A percentile compares a stretch with the other conserved stretches of the same genome.
Evolutionary conservation across 1,284 basidiomycete genomes (phyloP).

Genomic region (Trichosporon asahii): DNA sequence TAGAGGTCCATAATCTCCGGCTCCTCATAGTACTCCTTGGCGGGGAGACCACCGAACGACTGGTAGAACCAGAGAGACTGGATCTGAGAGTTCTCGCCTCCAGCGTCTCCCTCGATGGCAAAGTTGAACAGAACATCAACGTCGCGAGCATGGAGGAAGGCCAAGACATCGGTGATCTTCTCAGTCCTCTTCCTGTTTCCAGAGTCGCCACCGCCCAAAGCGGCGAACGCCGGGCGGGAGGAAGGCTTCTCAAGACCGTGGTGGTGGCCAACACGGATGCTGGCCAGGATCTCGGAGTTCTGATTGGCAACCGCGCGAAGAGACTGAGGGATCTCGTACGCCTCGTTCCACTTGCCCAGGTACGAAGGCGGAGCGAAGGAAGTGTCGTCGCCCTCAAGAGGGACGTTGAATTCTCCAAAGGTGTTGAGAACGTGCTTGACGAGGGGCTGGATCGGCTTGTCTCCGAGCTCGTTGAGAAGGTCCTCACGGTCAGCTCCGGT

Average conservation of each 20-base stretch:
- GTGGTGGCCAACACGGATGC: neutral
- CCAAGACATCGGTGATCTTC: conserved; percentile 67
- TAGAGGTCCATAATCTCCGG: conserved; percentile 68
- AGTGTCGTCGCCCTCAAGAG: conserved; percentile 23
- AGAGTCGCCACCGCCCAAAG: neutral
- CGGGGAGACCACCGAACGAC: conserved; percentile 76
- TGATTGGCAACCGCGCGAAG: conserved; percentile 27
- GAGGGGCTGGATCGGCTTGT: conserved; percentile 53
- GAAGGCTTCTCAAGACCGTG: neutral
- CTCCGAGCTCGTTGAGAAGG: conserved; percentile 52
- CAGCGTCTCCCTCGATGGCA: conserved; percentile 75
- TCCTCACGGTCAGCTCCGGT: conserved; percentile 31
- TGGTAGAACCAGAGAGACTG: conserved; percentile 87
- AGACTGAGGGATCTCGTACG: conserved; percentile 36
- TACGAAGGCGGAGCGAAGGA: conserved; percentile 26
- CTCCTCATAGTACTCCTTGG: conserved; percentile 93
- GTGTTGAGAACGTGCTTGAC: conserved; percentile 47
- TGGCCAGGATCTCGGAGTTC: neutral
- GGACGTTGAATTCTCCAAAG: conserved; percentile 43
- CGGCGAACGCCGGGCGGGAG: neutral
- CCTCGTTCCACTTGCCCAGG: conserved; percentile 34
- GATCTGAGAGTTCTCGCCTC: conserved; percentile 78
- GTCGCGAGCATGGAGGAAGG: conserved; percentile 83
- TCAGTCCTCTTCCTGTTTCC: conserved; percentile 24
- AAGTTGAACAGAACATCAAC: conserved; percentile 73